phyloP scores from a whole-genome alignment of 2,329 filamentous ascomycete species.

The Pseudogymnoascus sp. region DNA sequence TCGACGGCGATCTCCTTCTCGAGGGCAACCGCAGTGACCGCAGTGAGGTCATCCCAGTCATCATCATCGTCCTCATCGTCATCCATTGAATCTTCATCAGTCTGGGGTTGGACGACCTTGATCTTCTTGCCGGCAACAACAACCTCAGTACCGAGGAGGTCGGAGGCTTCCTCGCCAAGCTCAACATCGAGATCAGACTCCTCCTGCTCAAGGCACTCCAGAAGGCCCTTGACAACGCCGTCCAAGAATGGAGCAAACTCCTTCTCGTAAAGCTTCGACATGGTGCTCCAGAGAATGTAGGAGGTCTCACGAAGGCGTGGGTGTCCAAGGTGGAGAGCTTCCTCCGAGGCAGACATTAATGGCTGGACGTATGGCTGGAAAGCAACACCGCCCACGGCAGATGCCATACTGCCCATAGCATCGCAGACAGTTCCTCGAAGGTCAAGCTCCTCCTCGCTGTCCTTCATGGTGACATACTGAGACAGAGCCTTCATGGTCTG shows the following conservation, averaged over 20 bases:
- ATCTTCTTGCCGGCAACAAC: slow-evolving; percentile 76
- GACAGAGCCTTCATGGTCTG: slow-evolving; percentile 85
- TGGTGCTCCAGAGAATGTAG: slow-evolving; percentile 92
- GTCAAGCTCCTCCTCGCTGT: slow-evolving; percentile 80
- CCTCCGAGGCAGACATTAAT: slow-evolving; percentile 86
- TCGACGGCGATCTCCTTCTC: slow-evolving; percentile 98
- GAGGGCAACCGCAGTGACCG: slow-evolving; percentile 79
- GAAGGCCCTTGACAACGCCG: slow-evolving; percentile 70
- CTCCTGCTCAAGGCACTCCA: slow-evolving; percentile 80
- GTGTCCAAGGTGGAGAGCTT: slow-evolving; percentile 81
- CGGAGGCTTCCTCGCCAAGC: slow-evolving; percentile 64
- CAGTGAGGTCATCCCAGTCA: slow-evolving; percentile 74
- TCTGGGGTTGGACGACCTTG: slow-evolving; percentile 61
- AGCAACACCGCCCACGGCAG: slow-evolving; percentile 73
- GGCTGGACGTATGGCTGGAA: slow-evolving; percentile 90
- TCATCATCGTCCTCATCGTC: slow-evolving; percentile 71
- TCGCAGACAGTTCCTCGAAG: slow-evolving; percentile 86
- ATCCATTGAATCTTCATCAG: slow-evolving; percentile 51
- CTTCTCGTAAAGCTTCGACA: slow-evolving; percentile 88
- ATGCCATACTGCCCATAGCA: slow-evolving; percentile 85
- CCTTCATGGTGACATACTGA: slow-evolving; percentile 76
- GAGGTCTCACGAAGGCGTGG: slow-evolving; percentile 89
- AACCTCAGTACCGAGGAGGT: slow-evolving; percentile 67
- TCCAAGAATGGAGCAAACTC: slow-evolving; percentile 71
- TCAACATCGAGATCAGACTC: slow-evolving; percentile 73